Evolutionary conservation across 805 yeast species (phyloP).

Genomic region (Nakazawaea wickerhamii): DNA sequence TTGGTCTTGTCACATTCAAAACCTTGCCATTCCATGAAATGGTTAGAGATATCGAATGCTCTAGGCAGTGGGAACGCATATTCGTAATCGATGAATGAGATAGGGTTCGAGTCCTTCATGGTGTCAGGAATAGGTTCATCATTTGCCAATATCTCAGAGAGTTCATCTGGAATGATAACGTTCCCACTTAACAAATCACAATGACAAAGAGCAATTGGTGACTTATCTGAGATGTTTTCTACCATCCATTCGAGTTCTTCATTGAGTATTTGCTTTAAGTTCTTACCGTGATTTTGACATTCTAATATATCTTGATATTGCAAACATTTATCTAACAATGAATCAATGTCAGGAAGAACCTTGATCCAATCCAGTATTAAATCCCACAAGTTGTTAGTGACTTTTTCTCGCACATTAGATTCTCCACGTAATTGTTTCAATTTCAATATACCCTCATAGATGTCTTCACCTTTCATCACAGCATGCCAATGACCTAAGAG

Average conservation of each 20-base stretch:
- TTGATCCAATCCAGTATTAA: conserved; percentile 58
- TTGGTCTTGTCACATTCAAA: conserved; percentile 59
- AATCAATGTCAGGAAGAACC: conserved; percentile 48
- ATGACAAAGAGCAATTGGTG: conserved; percentile 60
- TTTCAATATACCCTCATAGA: conserved; percentile 41
- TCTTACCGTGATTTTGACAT: conserved; percentile 7
- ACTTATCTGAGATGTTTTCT: conserved; percentile 31
- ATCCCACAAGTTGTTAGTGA: conserved; percentile 50
- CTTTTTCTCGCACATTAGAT: conserved; percentile 19
- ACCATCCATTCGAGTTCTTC: conserved; percentile 55
- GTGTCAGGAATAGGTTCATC: conserved; percentile 5
- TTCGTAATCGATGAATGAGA: conserved; percentile 66
- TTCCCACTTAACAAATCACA: conserved; percentile 74
- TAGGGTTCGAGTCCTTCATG: conserved; percentile 27
- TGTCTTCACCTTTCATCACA: conserved; percentile 36
- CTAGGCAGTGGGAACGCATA: conserved; percentile 69
- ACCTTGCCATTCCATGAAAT: conserved; percentile 79
- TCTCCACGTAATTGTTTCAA: conserved; percentile 26
- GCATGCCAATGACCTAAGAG: conserved; percentile 70
- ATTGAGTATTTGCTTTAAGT: conserved; percentile 32
- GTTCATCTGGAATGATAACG: conserved; percentile 50
- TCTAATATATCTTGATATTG: conserved; percentile 26
- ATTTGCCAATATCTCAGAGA: conserved; percentile 14
- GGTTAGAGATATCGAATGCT: conserved; percentile 71
- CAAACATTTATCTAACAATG: conserved; percentile 31